Evolutionary conservation across 2,329 filamentous ascomycete genomes (phyloP), one percentile per base, ranked within the genome.

Genomic region (Fusarium burgessii): DNA sequence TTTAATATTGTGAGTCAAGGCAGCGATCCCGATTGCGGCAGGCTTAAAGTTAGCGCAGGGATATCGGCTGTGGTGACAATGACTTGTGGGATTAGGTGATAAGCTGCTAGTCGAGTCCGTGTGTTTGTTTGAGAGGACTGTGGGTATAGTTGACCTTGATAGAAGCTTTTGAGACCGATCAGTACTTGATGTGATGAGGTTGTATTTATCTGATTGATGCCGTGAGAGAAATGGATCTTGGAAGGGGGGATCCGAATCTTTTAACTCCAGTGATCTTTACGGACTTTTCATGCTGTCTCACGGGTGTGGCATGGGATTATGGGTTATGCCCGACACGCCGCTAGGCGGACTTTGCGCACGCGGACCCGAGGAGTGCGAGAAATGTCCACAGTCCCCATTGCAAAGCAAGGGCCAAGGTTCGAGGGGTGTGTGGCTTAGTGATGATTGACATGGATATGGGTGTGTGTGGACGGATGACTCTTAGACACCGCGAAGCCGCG

Each of bases 281-380:
- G 66, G 69, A 70, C 58, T 70, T 71, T 72, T 65, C 70, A 60
- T 60, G 69, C 62, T 72, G 69, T 73, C 70, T 72, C 51, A 68
- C 67, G 52, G 58, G 68, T 71, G 67, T 62, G 54, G 63, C 68
- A 68, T 73, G 70, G 70, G 54, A 75, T 70, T 70, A 71, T 69
- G 71, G 66, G 74, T 75, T 76, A 75, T 76, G 76, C 63, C 75
- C 71, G 66, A 68, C 66, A 66, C 67, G 70, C 72, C 65, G 70
- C 71, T 69, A 72, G 52, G 73, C 78, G 78, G 78, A 79, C 69
- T 80, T 79, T 79, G 77, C 69, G 64, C 70, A 73, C 72, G 75
- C 77, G 76, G 75, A 69, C 77, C 77, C 77, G 77, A 77, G 74
- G 69, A 76, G 74, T 71, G 70, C 72, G 66, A 71, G 68, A 70